Percentiles rank a stretch among this genome's conserved stretches.
Conservation (phyloP, 2,329 filamentous ascomycete genomes). For the Huntiella omanensis region DNA sequence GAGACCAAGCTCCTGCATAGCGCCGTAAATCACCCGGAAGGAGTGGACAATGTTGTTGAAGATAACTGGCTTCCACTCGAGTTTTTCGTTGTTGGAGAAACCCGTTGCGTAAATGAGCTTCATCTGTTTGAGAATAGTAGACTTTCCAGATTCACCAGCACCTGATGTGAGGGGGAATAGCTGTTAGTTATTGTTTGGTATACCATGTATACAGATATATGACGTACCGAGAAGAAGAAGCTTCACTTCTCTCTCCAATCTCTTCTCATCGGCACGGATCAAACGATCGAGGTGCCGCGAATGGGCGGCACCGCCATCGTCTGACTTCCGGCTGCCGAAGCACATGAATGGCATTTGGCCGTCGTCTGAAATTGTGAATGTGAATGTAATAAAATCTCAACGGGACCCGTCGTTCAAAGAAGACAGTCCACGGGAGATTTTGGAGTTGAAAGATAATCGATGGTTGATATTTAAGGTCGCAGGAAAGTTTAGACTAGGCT, state of each 20-base stretch:
- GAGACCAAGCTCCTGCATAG: conserved; percentile 72
- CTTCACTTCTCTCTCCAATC: conserved; percentile 74
- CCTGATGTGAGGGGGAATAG: conserved; percentile 30
- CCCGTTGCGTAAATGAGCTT: conserved; percentile 89
- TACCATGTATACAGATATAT: neutral
- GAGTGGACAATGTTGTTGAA: conserved; percentile 90
- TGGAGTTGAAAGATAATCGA: too few species aligned
- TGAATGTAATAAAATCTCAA: too few species aligned
- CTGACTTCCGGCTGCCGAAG: conserved; percentile 38
- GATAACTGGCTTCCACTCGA: conserved; percentile 87
- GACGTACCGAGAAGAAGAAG: conserved; percentile 66
- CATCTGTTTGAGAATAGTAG: conserved; percentile 97
- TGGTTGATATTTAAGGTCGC: too few species aligned
- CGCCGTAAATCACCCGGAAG: conserved; percentile 75
- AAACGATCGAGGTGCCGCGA: conserved; percentile 69
- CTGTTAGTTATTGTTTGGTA: conserved; percentile 10
- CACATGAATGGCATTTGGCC: conserved; percentile 31
- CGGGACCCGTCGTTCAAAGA: too few species aligned
- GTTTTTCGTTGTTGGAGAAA: conserved; percentile 73
- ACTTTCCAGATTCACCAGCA: conserved; percentile 80
- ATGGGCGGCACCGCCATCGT: conserved; percentile 31
- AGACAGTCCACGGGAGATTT: too few species aligned
- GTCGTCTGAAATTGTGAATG: conserved; percentile 5
- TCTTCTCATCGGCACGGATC: conserved; percentile 76
- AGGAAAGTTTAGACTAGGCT: too few species aligned